Percentiles rank a stretch among this genome's conserved stretches.
These are phyloP conservation scores for Massospora cicadina DNA, from an alignment of 371 early-diverging fungal genomes.

Conservation along the genomic window DNA sequence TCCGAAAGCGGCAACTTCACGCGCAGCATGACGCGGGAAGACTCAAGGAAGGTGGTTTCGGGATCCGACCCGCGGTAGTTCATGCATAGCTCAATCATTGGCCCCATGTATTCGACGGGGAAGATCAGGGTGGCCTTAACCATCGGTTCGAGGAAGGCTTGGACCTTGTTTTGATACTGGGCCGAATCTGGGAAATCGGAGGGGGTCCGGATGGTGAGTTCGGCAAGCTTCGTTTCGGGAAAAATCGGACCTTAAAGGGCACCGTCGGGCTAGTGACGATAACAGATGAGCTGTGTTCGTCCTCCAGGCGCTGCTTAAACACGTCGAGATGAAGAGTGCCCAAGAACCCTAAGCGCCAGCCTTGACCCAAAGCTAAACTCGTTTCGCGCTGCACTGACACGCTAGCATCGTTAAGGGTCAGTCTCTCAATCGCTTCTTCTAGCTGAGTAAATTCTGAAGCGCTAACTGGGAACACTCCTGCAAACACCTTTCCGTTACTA, in stretches of 20 bases:
- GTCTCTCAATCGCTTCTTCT: conserved; percentile 75
- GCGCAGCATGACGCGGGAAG: conserved; percentile 70
- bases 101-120: conserved; percentile 80
- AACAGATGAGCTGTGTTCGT: conserved; percentile 83
- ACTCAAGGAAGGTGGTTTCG: conserved; percentile 73
- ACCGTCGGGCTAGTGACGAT: conserved; percentile 90
- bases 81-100: conserved; percentile 75
- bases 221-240: conserved; percentile 27
- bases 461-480: conserved; percentile 87
- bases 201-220: conserved; percentile 62
- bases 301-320: conserved; percentile 82
- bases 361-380: conserved; percentile 78
- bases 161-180: conserved; percentile 39
- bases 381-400: conserved; percentile 81
- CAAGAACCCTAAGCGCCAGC: conserved; percentile 90
- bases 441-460: conserved; percentile 70
- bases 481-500: conserved; percentile 35
- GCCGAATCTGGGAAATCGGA: conserved; percentile 77
- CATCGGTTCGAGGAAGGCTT: conserved; percentile 73
- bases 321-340: conserved; percentile 97
- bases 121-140: conserved; percentile 81
- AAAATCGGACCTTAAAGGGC: conserved; percentile 44
- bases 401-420: conserved; percentile 87
- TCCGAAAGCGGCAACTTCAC: conserved; percentile 80
- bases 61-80: conserved; percentile 58